Evolutionary conservation across 1,139 yeast species (phyloP).

Genomic region (Blastobotrys arbuscula): DNA sequence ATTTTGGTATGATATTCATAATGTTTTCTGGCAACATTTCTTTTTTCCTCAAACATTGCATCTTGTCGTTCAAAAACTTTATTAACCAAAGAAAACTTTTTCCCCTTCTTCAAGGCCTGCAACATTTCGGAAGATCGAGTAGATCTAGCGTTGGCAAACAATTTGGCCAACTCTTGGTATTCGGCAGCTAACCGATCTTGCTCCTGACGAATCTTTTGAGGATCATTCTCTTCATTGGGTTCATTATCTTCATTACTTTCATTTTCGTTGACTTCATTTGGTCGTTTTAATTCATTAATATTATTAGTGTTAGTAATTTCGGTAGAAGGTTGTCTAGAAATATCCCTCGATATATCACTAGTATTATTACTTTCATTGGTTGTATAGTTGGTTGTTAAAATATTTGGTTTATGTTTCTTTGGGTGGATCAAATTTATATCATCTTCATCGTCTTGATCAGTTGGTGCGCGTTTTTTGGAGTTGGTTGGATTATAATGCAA

Average conservation of each 20-base stretch:
- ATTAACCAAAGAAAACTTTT: slow-evolving; percentile 20
- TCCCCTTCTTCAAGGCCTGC: slow-evolving; percentile 24
- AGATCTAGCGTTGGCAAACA: slow-evolving; percentile 28
- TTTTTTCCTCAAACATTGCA: slow-evolving; percentile 20
- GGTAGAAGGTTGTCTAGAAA: slow-evolving; percentile 1
- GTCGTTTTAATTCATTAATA: not conserved
- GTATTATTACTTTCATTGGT: not conserved
- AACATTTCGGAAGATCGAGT: slow-evolving; percentile 28
- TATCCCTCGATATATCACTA: not conserved
- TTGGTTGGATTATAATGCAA: not conserved
- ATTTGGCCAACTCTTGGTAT: slow-evolving; percentile 28
- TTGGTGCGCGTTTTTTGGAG: not conserved
- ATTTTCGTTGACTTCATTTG: not conserved
- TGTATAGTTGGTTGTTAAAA: not conserved
- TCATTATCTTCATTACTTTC: not conserved
- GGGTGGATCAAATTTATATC: not conserved
- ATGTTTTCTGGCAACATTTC: slow-evolving; percentile 17
- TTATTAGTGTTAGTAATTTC: not conserved
- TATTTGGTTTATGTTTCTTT: not conserved
- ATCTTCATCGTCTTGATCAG: slow-evolving; percentile 3
- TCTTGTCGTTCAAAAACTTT: slow-evolving; percentile 23
- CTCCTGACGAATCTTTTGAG: slow-evolving; percentile 17
- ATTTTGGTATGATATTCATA: slow-evolving; percentile 23
- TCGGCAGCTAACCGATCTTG: slow-evolving; percentile 29
- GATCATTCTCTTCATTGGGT: slow-evolving; percentile 5